These are phyloP conservation scores for Citrus glauca DNA, from an alignment of 345 rosid species.

Conservation along the genomic window DNA sequence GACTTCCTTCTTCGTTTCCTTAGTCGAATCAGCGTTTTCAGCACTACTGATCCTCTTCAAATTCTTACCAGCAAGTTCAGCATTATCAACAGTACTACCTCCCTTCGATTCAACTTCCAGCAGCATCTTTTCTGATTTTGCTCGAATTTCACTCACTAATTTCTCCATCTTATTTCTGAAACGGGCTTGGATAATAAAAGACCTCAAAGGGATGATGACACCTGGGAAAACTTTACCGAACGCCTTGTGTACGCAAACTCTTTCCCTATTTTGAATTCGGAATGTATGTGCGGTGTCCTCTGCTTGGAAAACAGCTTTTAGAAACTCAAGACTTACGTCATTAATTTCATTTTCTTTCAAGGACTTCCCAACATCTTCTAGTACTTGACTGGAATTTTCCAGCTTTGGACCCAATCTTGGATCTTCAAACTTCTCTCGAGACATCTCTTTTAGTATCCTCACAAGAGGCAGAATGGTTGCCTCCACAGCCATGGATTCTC, in stretches of 20 bases:
- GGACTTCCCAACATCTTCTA: not conserved
- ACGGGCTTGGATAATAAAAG: not conserved
- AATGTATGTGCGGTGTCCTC: not conserved
- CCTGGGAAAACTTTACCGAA: not conserved
- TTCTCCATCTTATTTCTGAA: not conserved
- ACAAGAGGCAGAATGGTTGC: not conserved
- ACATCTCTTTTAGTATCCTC: not conserved
- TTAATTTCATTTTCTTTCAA: not conserved
- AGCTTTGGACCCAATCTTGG: not conserved
- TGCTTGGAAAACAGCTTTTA: not conserved
- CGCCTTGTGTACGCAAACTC: not conserved
- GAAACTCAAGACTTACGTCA: not conserved
- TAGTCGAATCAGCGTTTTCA: too few relatives aligned
- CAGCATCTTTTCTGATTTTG: too few relatives aligned
- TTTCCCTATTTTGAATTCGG: not conserved
- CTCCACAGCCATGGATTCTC: slow-evolving; percentile 5
- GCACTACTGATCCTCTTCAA: too few relatives aligned
- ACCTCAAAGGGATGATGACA: not conserved
- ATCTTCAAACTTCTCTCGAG: not conserved
- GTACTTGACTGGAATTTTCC: not conserved
- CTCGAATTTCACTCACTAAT: not conserved
- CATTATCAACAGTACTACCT: too few relatives aligned
- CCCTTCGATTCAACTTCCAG: too few relatives aligned
- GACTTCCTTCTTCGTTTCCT: not conserved
- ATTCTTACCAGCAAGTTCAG: too few relatives aligned